A percentile compares a stretch with the other conserved stretches of the same genome.
These are phyloP conservation scores for Mucor ambiguus DNA, from an alignment of 371 early-diverging fungal genomes.

Conservation along the genomic window DNA sequence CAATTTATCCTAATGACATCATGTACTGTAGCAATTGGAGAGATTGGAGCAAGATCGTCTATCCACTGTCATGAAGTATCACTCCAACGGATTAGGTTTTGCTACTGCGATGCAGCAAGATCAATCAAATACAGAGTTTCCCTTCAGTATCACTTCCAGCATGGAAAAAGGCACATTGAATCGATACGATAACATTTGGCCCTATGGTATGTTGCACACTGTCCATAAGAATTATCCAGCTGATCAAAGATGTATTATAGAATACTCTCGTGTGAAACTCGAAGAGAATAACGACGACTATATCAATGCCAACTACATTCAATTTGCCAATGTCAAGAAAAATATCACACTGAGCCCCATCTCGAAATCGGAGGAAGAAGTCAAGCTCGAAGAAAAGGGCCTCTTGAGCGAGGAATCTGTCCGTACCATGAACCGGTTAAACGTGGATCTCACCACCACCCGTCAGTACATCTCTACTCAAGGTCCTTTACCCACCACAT, in stretches of 20 bases:
- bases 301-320: constrained; percentile 76
- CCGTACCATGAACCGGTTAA: constrained; percentile 9
- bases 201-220: constrained; percentile 50
- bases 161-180: constrained; percentile 65
- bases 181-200: constrained; percentile 77
- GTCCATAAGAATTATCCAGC: neutral
- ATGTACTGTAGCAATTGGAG: constrained; percentile 43
- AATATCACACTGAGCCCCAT: constrained; percentile 12
- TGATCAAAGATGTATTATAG: constrained; percentile 13
- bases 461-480: constrained; percentile 79
- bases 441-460: neutral
- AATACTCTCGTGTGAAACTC: constrained; percentile 58
- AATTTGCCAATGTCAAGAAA: constrained; percentile 14
- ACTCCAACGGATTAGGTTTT: constrained; percentile 5
- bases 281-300: constrained; percentile 61
- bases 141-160: constrained; percentile 53
- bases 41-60: constrained; percentile 54
- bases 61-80: constrained; percentile 52
- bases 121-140: constrained; percentile 21
- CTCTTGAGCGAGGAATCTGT: constrained; percentile 23
- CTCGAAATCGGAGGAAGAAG: constrained; percentile 8
- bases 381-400: constrained; percentile 9
- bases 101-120: neutral
- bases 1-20: constrained; percentile 14
- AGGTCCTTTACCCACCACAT: constrained; percentile 80